Percentiles rank a stretch among this genome's conserved stretches.
Conservation (phyloP, 768 basidiomycete genomes). For the Tricholoma bakamatsutake region DNA sequence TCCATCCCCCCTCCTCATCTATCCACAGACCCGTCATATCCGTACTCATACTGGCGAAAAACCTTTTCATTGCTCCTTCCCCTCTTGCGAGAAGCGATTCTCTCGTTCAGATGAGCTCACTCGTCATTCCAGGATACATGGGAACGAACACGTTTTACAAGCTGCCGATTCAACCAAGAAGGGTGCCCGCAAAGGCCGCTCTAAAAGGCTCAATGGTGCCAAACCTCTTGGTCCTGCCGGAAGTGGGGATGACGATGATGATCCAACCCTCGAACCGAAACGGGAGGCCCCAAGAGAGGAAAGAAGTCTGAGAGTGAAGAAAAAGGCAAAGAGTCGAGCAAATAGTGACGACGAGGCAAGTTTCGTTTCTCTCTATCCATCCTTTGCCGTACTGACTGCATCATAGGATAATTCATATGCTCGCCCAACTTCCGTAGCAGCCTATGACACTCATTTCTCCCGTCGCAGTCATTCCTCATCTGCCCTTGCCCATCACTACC, state of each 20-base stretch:
- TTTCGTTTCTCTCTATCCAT: conserved; percentile 12
- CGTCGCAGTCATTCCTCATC: conserved; percentile 25
- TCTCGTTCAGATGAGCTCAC: conserved; percentile 98
- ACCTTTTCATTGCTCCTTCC: conserved; percentile 87
- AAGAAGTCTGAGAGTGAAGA: conserved; percentile 43
- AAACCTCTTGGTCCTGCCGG: neutral
- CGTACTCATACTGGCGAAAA: conserved; percentile 99
- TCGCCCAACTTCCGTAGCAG: conserved; percentile 45
- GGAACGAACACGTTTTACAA: conserved; percentile 44
- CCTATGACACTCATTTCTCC: conserved; percentile 37
- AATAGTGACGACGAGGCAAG: conserved; percentile 83
- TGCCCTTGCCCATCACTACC: conserved; percentile 17
- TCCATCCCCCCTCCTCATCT: conserved; percentile 8
- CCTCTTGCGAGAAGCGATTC: conserved; percentile 97
- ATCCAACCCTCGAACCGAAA: neutral
- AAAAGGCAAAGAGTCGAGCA: conserved; percentile 73
- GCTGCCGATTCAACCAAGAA: conserved; percentile 16
- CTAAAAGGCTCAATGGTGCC: neutral
- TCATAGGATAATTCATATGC: conserved; percentile 51
- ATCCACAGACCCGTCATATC: conserved; percentile 85
- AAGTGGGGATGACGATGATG: conserved; percentile 5
- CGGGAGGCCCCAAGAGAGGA: conserved; percentile 1
- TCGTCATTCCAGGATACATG: conserved; percentile 88
- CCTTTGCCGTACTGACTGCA: conserved; percentile 4
- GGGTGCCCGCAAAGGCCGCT: neutral